Conservation (phyloP, 2,329 filamentous ascomycete genomes). For the Fusarium graminum region DNA sequence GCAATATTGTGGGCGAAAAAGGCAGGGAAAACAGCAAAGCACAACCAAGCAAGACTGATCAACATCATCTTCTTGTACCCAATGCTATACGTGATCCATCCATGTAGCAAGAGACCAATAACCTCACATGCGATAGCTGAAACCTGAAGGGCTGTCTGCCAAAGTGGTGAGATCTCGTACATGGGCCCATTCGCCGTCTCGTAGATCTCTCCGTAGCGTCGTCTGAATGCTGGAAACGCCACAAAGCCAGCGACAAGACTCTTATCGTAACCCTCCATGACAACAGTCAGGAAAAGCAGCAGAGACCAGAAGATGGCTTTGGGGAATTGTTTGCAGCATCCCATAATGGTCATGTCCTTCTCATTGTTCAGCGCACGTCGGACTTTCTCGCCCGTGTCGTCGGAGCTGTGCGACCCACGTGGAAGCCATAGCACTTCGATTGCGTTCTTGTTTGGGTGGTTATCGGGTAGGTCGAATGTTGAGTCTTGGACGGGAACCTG, state of each 20-base stretch:
- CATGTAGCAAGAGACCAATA: constrained; percentile 57
- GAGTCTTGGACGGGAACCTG: constrained; percentile 22
- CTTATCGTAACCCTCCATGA: constrained; percentile 44
- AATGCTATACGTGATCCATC: constrained; percentile 55
- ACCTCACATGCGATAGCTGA: constrained; percentile 32
- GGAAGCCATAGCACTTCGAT: constrained; percentile 41
- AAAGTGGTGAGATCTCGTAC: constrained; percentile 29
- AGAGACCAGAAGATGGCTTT: constrained; percentile 42
- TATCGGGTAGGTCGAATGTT: constrained; percentile 30
- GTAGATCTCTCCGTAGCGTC: constrained; percentile 49
- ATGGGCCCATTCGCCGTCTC: constrained; percentile 13
- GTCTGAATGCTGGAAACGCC: constrained; percentile 28
- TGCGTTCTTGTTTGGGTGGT: constrained; percentile 30
- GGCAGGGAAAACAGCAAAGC: constrained; percentile 55
- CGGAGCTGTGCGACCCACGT: constrained; percentile 38
- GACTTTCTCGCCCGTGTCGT: constrained; percentile 39
- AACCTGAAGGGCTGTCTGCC: constrained; percentile 21
- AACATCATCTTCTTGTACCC: constrained; percentile 57
- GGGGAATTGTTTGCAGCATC: constrained; percentile 36
- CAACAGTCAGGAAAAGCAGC: constrained; percentile 40
- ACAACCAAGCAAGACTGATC: constrained; percentile 52
- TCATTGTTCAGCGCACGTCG: constrained; percentile 38
- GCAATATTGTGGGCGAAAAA: constrained; percentile 54
- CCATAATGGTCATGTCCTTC: constrained; percentile 39
- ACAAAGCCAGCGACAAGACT: constrained; percentile 36